Percentiles rank a stretch among this genome's conserved stretches.
These are phyloP conservation scores for Rhizoctonia solani DNA, from an alignment of 1,284 basidiomycete genomes.

Conservation along the genomic window DNA sequence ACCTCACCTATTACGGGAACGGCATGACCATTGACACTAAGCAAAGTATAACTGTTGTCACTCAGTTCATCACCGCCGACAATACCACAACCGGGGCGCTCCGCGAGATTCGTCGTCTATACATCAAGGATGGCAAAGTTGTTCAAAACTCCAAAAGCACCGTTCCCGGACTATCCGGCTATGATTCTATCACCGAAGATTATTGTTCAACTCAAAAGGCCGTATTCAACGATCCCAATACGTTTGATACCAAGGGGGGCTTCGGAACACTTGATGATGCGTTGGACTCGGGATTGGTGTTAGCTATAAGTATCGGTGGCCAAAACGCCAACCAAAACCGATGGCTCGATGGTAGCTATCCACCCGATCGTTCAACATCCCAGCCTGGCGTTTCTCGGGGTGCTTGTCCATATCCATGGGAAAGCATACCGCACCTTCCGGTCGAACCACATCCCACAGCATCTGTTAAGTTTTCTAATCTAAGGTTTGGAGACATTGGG, in stretches of 20 bases:
- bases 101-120: no score
- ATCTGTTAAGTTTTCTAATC: conserved; percentile 59
- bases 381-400: conserved; percentile 3
- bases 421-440: no score
- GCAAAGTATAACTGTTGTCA: no score
- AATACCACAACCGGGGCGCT: no score
- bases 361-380: background rate
- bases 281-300: background rate
- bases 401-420: no score
- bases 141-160: no score
- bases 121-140: no score
- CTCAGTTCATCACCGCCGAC: no score
- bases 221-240: background rate
- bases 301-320: background rate
- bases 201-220: background rate
- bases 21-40: no score
- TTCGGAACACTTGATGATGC: background rate
- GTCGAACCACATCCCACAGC: background rate
- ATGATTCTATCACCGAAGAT: conserved; percentile 48
- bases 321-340: background rate
- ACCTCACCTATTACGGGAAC: no score
- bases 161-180: no score
- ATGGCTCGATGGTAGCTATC: conserved; percentile 7
- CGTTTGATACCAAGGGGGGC: background rate
- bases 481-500: conserved; percentile 58